Evolutionary conservation across 2,329 filamentous ascomycete genomes (phyloP).

Genomic region (Diplodia intermedia): DNA sequence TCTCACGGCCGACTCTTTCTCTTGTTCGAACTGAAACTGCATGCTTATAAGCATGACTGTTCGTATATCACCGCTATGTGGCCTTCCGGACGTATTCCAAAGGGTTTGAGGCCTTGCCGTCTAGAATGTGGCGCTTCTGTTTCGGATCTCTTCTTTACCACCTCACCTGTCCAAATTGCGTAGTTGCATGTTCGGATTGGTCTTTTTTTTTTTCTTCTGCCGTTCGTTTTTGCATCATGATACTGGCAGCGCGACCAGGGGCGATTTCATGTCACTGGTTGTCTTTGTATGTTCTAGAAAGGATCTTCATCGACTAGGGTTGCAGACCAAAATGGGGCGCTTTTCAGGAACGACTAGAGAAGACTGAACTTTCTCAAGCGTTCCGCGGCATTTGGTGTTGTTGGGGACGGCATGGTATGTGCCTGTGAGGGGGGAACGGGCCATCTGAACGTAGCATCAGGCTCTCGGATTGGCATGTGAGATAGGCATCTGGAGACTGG

Average conservation of each 20-base stretch:
- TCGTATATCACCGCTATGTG: too few relatives aligned
- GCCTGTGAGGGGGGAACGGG: neutral
- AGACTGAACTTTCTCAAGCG: neutral
- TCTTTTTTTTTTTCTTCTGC: neutral
- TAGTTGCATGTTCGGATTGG: neutral
- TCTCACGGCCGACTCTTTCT: too few relatives aligned
- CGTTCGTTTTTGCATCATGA: neutral
- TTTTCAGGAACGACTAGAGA: neutral
- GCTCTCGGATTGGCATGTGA: too few relatives aligned
- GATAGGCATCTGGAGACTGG: neutral
- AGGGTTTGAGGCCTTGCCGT: too few relatives aligned
- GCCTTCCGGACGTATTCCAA: too few relatives aligned
- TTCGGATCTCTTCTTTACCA: neutral
- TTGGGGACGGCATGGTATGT: neutral
- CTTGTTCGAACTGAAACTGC: too few relatives aligned
- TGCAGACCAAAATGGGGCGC: neutral
- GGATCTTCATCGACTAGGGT: neutral
- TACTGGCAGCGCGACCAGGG: neutral
- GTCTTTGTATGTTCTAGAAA: neutral
- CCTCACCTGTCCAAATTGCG: neutral
- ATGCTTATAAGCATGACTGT: too few relatives aligned
- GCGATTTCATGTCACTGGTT: neutral
- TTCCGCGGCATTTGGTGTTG: neutral
- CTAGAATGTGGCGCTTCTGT: neutral
- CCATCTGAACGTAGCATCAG: neutral